Conservation (phyloP, 2,329 filamentous ascomycete species). For the Nigrograna mackinnonii region DNA sequence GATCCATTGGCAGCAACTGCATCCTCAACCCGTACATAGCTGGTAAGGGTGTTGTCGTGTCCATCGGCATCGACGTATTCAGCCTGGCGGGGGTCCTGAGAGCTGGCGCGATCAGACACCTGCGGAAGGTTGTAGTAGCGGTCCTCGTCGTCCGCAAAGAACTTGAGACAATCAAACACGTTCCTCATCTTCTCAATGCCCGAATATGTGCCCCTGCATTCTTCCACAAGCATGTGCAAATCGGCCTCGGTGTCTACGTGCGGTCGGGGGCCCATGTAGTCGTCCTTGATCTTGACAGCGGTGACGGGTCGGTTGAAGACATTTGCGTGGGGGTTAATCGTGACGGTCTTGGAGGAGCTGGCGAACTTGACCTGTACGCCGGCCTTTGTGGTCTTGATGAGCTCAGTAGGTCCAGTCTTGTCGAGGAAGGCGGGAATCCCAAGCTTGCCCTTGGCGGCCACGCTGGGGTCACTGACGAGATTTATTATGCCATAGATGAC, state of each 20-base stretch:
- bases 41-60: conserved; percentile 41
- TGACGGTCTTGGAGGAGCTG: conserved; percentile 44
- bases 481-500: conserved; percentile 46
- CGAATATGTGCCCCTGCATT: conserved; percentile 55
- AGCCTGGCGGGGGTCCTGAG: conserved; percentile 45
- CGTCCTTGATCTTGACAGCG: conserved; percentile 54
- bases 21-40: conserved; percentile 41
- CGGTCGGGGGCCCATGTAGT: conserved; percentile 55
- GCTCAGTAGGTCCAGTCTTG: conserved; percentile 44
- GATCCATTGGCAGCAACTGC: conserved; percentile 42
- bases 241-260: conserved; percentile 59
- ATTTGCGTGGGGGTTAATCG: conserved; percentile 56
- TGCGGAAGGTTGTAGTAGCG: conserved; percentile 56
- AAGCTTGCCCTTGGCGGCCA: conserved; percentile 43
- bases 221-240: conserved; percentile 54
- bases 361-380: conserved; percentile 48
- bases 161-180: conserved; percentile 57
- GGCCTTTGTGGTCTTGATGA: conserved; percentile 45
- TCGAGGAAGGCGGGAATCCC: conserved; percentile 46
- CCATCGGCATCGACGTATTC: conserved; percentile 49
- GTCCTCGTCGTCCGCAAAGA: conserved; percentile 52
- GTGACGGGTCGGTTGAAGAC: conserved; percentile 58
- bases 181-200: conserved; percentile 61
- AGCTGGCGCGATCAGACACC: conserved; percentile 42
- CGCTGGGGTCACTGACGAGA: conserved; percentile 45